phyloP scores from a whole-genome alignment of 768 basidiomycete genomes.

The Hysterangium stoloniferum region DNA sequence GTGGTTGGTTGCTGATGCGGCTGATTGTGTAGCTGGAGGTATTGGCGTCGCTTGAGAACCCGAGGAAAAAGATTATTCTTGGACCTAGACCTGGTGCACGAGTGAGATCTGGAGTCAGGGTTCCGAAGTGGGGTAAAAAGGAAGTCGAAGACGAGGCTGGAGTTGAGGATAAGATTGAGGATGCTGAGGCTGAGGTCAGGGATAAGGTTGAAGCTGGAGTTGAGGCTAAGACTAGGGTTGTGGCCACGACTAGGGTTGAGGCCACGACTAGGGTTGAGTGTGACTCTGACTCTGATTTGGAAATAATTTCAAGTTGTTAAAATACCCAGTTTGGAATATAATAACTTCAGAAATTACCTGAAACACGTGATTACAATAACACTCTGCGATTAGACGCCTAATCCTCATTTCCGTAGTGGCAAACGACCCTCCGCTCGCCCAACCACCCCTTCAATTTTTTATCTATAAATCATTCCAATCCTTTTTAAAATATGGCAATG shows the following conservation, averaged over 20 bases:
- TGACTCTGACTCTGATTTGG: too few species aligned
- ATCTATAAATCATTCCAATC: too few species aligned
- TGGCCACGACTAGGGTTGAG: too few species aligned
- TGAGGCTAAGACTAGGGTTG: slow-evolving; percentile 5
- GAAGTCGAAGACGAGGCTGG: slow-evolving; percentile 6
- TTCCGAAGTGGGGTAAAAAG: slow-evolving; percentile 26
- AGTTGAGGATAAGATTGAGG: slow-evolving; percentile 19
- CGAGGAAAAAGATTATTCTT: background rate
- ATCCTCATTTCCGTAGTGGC: too few species aligned
- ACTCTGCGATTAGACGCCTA: too few species aligned
- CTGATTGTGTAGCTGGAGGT: slow-evolving; percentile 39
- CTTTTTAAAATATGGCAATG: slow-evolving; percentile 16
- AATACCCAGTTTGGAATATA: too few species aligned
- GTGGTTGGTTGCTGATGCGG: background rate
- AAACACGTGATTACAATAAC: too few species aligned
- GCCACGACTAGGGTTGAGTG: too few species aligned
- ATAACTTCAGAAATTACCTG: too few species aligned
- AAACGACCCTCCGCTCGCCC: too few species aligned
- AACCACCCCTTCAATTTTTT: too few species aligned
- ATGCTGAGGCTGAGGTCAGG: slow-evolving; percentile 24
- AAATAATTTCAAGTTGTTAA: too few species aligned
- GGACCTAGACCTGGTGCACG: slow-evolving; percentile 53
- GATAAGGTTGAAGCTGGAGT: slow-evolving; percentile 13
- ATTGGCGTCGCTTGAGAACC: slow-evolving; percentile 40
- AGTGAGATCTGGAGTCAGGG: slow-evolving; percentile 52